Percentiles rank a stretch among this genome's conserved stretches.
Conservation (phyloP, 306 rosid species). For the Castanea sativa region DNA sequence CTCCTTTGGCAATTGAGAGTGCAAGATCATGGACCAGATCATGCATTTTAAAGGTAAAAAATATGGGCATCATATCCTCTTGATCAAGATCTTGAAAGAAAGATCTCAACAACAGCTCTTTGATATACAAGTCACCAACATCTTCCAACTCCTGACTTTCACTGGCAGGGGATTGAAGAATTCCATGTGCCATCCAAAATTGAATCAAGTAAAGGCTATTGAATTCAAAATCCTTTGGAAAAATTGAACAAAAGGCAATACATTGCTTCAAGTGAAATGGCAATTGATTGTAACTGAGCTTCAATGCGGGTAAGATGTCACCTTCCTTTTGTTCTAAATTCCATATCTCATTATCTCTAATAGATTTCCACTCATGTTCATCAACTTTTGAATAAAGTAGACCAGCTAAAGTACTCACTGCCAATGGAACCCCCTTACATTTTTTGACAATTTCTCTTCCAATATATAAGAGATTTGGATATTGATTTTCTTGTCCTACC, state of each 20-base stretch:
- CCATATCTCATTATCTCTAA: conserved; percentile 26
- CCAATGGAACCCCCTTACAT: too few relatives aligned
- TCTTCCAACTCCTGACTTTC: background rate
- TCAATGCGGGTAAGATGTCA: conserved; percentile 13
- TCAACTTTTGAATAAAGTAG: background rate
- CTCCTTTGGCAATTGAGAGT: too few relatives aligned
- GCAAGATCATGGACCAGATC: background rate
- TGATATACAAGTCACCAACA: background rate
- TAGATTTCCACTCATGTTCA: background rate
- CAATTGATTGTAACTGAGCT: conserved; percentile 22
- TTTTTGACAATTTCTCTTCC: too few relatives aligned
- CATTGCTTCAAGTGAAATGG: conserved; percentile 17
- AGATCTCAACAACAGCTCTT: background rate
- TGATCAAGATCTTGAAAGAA: too few relatives aligned
- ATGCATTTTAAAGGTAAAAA: conserved; percentile 7
- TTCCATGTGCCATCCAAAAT: conserved; percentile 31
- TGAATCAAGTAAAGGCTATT: background rate
- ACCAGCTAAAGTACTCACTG: too few relatives aligned
- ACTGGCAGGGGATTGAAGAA: background rate
- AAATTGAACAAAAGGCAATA: conserved; percentile 14
- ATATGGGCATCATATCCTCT: fast-evolving
- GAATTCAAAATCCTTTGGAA: background rate
- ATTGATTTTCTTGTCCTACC: too few relatives aligned
- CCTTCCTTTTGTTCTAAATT: background rate
- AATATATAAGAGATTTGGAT: too few relatives aligned